A percentile compares a stretch with the other conserved stretches of the same genome.
phyloP scores from a whole-genome alignment of 768 basidiomycete genomes.

The Dioszegia crocea region DNA sequence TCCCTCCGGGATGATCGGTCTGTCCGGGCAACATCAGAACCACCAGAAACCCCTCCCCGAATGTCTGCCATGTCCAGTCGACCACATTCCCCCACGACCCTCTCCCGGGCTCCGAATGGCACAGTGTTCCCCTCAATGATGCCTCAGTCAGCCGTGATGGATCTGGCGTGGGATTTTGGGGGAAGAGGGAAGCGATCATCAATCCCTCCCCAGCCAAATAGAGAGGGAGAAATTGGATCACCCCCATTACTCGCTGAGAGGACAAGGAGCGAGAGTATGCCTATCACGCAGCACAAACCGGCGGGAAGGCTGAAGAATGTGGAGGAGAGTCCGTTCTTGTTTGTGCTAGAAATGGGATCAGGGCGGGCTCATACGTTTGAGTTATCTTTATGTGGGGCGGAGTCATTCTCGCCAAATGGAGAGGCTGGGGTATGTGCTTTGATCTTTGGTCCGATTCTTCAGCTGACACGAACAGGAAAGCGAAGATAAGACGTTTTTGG shows the following conservation, averaged over 20 bases:
- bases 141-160: conserved; percentile 40
- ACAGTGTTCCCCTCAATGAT: conserved; percentile 11
- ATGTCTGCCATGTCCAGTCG: background rate
- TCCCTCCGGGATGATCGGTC: background rate
- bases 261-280: conserved; percentile 13
- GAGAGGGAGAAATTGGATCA: background rate
- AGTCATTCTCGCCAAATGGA: conserved; percentile 27
- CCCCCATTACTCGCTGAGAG: conserved; percentile 6
- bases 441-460: too few species aligned
- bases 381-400: conserved; percentile 60
- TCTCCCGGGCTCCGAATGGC: conserved; percentile 14
- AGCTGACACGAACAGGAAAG: conserved; percentile 55
- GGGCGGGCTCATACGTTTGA: conserved; percentile 59
- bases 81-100: conserved; percentile 2
- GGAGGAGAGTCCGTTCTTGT: conserved; percentile 60
- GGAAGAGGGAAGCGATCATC: conserved; percentile 58
- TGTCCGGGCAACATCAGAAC: conserved; percentile 31
- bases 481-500: conserved; percentile 56
- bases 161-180: conserved; percentile 95
- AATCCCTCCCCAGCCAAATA: background rate
- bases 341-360: conserved; percentile 58
- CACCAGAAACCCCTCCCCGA: conserved; percentile 18
- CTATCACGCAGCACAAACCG: background rate
- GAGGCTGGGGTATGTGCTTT: conserved; percentile 12
- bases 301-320: conserved; percentile 56